A percentile compares a stretch with the other conserved stretches of the same genome.
Conservation (phyloP, 805 yeast species). For the Candida michaelii region DNA sequence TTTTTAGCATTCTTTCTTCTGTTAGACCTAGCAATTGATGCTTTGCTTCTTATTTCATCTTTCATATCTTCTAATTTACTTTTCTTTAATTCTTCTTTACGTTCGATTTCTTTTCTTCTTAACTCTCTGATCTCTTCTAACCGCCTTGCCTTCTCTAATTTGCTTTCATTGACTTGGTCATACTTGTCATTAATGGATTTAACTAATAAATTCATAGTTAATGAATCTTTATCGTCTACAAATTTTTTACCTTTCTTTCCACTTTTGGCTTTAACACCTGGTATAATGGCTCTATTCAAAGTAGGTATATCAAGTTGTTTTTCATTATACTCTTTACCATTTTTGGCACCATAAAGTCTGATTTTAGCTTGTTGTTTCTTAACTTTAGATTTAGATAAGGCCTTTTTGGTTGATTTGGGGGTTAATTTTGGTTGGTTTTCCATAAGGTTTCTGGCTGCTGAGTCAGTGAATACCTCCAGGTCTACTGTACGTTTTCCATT, state of each 20-base stretch:
- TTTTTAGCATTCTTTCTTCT: constrained; percentile 61
- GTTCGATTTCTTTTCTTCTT: constrained; percentile 82
- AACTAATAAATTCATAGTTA: constrained; percentile 66
- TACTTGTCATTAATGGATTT: constrained; percentile 78
- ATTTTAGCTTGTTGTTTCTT: constrained; percentile 67
- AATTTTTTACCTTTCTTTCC: constrained; percentile 90
- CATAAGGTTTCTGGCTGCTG: constrained; percentile 66
- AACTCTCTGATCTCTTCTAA: constrained; percentile 87
- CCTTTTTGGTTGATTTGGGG: constrained; percentile 54
- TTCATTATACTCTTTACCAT: constrained; percentile 62
- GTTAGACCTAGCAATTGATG: constrained; percentile 63
- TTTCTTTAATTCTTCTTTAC: constrained; percentile 70
- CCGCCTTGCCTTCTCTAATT: constrained; percentile 84
- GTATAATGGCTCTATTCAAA: constrained; percentile 78
- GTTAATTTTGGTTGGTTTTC: constrained; percentile 58
- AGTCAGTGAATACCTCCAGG: constrained; percentile 66
- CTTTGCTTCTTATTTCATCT: constrained; percentile 69
- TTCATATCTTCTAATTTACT: constrained; percentile 74
- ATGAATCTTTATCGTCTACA: constrained; percentile 65
- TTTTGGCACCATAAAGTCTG: constrained; percentile 66
- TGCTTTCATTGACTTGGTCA: constrained; percentile 80
- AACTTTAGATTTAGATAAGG: constrained; percentile 50
- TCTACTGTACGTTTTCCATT: constrained; percentile 57
- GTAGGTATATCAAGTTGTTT: constrained; percentile 77
- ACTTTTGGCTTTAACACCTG: constrained; percentile 72